Evolutionary conservation across 257 asterid genomes (phyloP).

Genomic region (Gentiana macrophylla): DNA sequence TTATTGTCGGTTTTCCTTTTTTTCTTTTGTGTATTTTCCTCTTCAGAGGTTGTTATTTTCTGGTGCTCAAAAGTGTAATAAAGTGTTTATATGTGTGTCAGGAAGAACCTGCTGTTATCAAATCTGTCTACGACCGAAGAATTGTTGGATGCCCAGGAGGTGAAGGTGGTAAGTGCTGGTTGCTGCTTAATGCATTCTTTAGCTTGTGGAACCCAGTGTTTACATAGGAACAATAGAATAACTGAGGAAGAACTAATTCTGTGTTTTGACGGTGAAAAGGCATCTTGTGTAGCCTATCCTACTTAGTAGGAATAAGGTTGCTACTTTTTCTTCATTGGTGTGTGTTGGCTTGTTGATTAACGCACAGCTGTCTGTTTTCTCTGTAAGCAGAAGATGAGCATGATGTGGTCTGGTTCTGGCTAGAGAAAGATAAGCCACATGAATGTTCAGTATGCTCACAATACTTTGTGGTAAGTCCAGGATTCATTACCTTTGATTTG

Average conservation of each 20-base stretch:
- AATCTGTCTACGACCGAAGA: constrained; percentile 66
- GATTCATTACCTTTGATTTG: not conserved
- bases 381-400: constrained; percentile 81
- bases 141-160: constrained; percentile 95
- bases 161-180: constrained; percentile 63
- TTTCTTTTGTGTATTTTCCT: not conserved
- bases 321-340: not conserved
- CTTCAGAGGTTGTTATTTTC: not conserved
- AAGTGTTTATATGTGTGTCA: constrained; percentile 9
- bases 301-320: too few species aligned
- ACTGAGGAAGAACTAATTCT: not conserved
- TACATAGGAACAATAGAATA: not conserved
- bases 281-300: too few species aligned
- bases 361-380: constrained; percentile 4
- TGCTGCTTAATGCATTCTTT: not conserved
- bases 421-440: constrained; percentile 86
- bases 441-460: constrained; percentile 97
- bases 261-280: too few species aligned
- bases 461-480: constrained; percentile 69
- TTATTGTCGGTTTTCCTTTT: too few species aligned
- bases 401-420: constrained; percentile 99
- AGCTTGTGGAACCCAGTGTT: not conserved
- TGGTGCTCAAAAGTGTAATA: not conserved
- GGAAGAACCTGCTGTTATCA: constrained; percentile 83
- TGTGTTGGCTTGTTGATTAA: not conserved